Percentiles rank a stretch among this genome's conserved stretches.
Conservation (phyloP, 2,329 filamentous ascomycete genomes). For the Alternaria sp. region DNA sequence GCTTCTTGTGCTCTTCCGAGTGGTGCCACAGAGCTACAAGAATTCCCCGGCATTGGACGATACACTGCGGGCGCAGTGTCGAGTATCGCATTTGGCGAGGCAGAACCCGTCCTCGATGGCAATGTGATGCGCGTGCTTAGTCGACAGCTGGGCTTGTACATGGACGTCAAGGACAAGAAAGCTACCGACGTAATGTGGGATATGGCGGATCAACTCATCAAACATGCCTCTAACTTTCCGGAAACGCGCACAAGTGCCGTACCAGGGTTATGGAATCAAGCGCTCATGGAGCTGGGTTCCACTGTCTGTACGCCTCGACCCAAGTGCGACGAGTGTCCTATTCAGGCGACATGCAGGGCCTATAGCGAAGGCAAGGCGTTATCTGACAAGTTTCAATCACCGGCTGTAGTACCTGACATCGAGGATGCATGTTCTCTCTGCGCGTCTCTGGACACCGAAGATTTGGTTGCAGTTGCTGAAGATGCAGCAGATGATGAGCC, state of each 20-base stretch:
- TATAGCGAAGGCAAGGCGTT: constrained; percentile 43
- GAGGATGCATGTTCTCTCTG: constrained; percentile 45
- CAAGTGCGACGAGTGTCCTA: constrained; percentile 56
- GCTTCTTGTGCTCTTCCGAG: constrained; percentile 60
- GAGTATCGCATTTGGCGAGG: constrained; percentile 68
- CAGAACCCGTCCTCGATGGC: constrained; percentile 69
- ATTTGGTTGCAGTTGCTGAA: constrained; percentile 31
- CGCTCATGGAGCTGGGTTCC: constrained; percentile 71
- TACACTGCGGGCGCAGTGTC: constrained; percentile 71
- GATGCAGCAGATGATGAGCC: constrained; percentile 26
- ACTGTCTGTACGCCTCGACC: constrained; percentile 69
- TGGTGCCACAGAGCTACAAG: constrained; percentile 55
- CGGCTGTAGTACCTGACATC: constrained; percentile 31
- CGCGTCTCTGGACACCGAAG: constrained; percentile 41
- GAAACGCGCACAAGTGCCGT: constrained; percentile 55
- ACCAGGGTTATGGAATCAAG: constrained; percentile 70
- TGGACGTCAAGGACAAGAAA: constrained; percentile 66
- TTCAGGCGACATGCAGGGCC: constrained; percentile 44
- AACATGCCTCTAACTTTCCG: constrained; percentile 54
- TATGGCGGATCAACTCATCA: constrained; percentile 64
- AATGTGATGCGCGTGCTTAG: constrained; percentile 70
- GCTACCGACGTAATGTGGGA: constrained; percentile 64
- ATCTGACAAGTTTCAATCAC: constrained; percentile 21
- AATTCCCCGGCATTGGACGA: constrained; percentile 67
- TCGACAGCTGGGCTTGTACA: constrained; percentile 65